These are phyloP conservation scores for Erodium trifolium DNA, from an alignment of 441 rosid species.

Conservation along the genomic window DNA sequence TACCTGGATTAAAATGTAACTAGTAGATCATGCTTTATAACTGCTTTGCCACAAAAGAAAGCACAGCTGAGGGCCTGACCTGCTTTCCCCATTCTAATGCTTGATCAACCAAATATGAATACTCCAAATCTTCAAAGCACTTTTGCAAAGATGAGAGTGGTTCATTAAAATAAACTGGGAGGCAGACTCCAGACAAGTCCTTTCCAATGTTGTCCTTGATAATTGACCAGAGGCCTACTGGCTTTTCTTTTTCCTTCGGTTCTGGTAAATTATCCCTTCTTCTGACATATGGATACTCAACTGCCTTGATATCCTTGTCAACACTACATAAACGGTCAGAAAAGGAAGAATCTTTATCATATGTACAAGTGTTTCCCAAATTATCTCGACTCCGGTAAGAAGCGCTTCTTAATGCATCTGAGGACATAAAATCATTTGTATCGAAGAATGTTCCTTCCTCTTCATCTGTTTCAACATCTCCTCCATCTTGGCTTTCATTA, in stretches of 20 bases:
- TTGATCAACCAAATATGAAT: slow-evolving; percentile 45
- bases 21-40: not conserved
- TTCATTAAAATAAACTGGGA: slow-evolving; percentile 38
- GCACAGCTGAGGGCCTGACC: slow-evolving; percentile 21
- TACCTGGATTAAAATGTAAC: slow-evolving; percentile 3
- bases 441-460: slow-evolving; percentile 64
- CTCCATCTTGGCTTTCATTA: slow-evolving; percentile 61
- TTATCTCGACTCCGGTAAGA: slow-evolving; percentile 54
- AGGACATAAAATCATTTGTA: slow-evolving; percentile 69
- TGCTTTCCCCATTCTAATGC: slow-evolving; percentile 46
- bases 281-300: slow-evolving; percentile 44
- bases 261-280: slow-evolving; percentile 44
- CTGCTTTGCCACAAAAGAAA: slow-evolving; percentile 9
- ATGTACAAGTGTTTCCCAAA: slow-evolving; percentile 39
- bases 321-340: slow-evolving; percentile 2
- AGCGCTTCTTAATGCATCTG: slow-evolving; percentile 61
- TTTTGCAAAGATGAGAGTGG: slow-evolving; percentile 47
- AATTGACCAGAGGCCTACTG: slow-evolving; percentile 51
- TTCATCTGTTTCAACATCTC: slow-evolving; percentile 81
- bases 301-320: slow-evolving; percentile 28
- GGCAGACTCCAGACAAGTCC: slow-evolving; percentile 28
- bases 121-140: slow-evolving; percentile 49
- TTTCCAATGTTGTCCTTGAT: slow-evolving; percentile 54
- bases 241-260: slow-evolving; percentile 43
- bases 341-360: slow-evolving; percentile 40